Percentiles rank a stretch among this genome's conserved stretches.
Evolutionary conservation across 2,329 filamentous ascomycete genomes (phyloP).

Genomic region (Diplodia mutila): DNA sequence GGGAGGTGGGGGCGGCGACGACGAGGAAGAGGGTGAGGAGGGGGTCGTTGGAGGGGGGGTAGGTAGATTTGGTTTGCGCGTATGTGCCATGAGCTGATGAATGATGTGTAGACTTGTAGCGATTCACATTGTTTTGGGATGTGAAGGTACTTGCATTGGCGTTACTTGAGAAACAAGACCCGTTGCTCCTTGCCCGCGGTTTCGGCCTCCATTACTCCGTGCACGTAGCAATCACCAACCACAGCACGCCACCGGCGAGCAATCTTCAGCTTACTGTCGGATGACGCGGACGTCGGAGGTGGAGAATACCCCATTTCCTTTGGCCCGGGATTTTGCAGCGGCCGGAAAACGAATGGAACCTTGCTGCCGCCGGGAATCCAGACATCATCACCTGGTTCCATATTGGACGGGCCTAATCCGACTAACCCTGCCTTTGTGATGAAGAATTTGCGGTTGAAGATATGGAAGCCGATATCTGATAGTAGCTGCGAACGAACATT

Average conservation of each 20-base stretch:
- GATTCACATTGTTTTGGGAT: background rate
- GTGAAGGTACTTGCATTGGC: background rate
- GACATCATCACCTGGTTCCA: background rate
- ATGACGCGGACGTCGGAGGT: too few species aligned
- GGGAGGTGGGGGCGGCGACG: background rate
- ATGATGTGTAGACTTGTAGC: too few species aligned
- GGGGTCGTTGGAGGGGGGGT: background rate
- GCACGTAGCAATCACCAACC: background rate
- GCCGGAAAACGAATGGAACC: background rate
- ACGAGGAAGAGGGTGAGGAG: background rate
- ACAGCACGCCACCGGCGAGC: background rate
- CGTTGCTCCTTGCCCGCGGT: too few species aligned
- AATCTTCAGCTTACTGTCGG: background rate
- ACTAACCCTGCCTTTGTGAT: background rate
- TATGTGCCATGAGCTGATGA: too few species aligned
- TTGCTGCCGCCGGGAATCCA: background rate
- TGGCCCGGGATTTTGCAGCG: background rate
- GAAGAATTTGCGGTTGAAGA: background rate
- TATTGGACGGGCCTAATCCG: background rate
- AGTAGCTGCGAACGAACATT: background rate
- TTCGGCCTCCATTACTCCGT: background rate
- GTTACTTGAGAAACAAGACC: background rate
- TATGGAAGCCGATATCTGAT: background rate
- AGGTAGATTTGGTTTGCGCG: too few species aligned
- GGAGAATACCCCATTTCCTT: background rate